A percentile compares a stretch with the other conserved stretches of the same genome.
Conservation (phyloP, 2,329 filamentous ascomycete genomes). For the Curvularia lunata region DNA sequence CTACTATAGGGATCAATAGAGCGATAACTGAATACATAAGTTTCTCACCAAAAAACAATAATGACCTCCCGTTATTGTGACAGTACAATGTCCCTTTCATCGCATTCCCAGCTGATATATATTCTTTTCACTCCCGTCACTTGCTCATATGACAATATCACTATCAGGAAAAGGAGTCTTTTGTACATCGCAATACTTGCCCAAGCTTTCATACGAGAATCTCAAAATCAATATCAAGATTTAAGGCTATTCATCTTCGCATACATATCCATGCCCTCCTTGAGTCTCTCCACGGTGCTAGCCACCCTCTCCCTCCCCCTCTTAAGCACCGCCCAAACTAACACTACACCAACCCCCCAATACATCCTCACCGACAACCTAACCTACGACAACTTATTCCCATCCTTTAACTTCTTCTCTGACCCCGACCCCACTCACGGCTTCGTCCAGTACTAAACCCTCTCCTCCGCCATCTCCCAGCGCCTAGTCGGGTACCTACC, state of each 20-base stretch:
- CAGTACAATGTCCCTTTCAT: background rate
- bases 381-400: constrained; percentile 43
- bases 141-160: background rate
- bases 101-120: background rate
- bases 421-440: constrained; percentile 38
- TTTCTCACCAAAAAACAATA: constrained; percentile 6
- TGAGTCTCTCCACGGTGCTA: constrained; percentile 13
- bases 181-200: background rate
- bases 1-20: background rate
- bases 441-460: constrained; percentile 40
- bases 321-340: constrained; percentile 9
- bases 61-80: background rate
- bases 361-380: constrained; percentile 40
- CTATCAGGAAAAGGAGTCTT: no score
- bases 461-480: constrained; percentile 28
- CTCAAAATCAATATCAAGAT: background rate
- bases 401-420: constrained; percentile 40
- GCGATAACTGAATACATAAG: background rate
- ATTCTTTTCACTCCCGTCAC: background rate
- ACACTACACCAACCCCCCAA: background rate
- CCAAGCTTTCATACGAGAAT: background rate
- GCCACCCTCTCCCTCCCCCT: constrained; percentile 10
- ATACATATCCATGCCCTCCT: constrained; percentile 4
- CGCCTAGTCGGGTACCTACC: background rate
- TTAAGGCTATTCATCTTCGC: background rate